A percentile compares a stretch with the other conserved stretches of the same genome.
Conservation (phyloP, 2,329 filamentous ascomycete genomes). For the Fusarium poae region DNA sequence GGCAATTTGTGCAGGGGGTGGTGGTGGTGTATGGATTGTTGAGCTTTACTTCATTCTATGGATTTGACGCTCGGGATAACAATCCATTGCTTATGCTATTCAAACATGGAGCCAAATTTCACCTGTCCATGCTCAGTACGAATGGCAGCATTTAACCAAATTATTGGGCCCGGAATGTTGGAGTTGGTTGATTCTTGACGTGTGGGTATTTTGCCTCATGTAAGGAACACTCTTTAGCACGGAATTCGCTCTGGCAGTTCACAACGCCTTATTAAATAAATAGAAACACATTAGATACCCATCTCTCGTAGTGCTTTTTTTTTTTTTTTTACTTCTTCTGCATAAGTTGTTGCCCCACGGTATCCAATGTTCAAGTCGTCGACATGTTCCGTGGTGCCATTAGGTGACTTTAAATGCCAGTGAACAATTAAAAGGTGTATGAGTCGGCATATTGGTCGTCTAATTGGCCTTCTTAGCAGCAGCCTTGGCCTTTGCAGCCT, state of each 20-base stretch:
- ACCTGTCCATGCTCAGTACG: constrained; percentile 23
- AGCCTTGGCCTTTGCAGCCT: constrained; percentile 91
- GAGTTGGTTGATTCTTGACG: constrained; percentile 50
- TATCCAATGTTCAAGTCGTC: not conserved
- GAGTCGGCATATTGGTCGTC: constrained; percentile 42
- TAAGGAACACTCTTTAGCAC: constrained; percentile 49
- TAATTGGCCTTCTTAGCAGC: constrained; percentile 88
- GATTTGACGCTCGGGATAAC: constrained; percentile 28
- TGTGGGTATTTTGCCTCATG: constrained; percentile 49
- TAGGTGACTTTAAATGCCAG: constrained; percentile 35
- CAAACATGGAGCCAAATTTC: constrained; percentile 29
- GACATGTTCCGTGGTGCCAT: constrained; percentile 31
- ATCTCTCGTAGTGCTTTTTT: constrained; percentile 34
- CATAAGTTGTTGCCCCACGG: constrained; percentile 16
- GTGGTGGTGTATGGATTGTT: constrained; percentile 31
- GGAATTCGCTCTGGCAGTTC: constrained; percentile 42
- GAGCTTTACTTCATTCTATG: constrained; percentile 43
- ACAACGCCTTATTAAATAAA: constrained; percentile 51
- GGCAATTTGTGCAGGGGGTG: constrained; percentile 18
- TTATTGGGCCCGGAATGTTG: constrained; percentile 41
- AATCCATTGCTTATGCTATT: constrained; percentile 31
- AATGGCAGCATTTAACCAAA: constrained; percentile 40
- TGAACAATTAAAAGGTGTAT: constrained; percentile 43
- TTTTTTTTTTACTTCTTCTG: constrained; percentile 29
- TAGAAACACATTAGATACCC: constrained; percentile 56